A percentile compares a stretch with the other conserved stretches of the same genome.
phyloP scores from a whole-genome alignment of 208 protist genomes.

The Acanthamoeba comandoni region DNA sequence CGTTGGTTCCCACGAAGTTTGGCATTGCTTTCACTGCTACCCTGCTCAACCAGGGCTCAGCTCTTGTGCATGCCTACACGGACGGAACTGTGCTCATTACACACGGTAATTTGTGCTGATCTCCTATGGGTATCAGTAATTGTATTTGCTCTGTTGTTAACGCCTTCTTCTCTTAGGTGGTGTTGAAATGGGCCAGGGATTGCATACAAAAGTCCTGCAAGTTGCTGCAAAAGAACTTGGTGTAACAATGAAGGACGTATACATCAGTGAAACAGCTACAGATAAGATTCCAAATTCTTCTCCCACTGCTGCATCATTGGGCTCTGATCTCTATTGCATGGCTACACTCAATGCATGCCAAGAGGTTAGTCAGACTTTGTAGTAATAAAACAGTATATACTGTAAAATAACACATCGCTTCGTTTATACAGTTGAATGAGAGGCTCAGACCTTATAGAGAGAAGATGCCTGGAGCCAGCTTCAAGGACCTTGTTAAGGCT shows the following conservation, averaged over 20 bases:
- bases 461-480: conserved; percentile 18
- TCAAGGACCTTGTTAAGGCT: conserved; percentile 63
- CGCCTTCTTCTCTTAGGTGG: conserved; percentile 74
- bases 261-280: conserved; percentile 84
- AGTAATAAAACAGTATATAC: too few relatives aligned
- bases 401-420: neutral
- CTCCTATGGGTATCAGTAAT: neutral
- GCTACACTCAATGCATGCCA: conserved; percentile 89
- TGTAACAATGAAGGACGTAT: conserved; percentile 79
- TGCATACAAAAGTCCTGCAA: conserved; percentile 87
- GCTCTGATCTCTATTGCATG: conserved; percentile 90
- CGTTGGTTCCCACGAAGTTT: conserved; percentile 91
- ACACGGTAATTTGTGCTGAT: conserved; percentile 81
- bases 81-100: conserved; percentile 89
- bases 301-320: conserved; percentile 84
- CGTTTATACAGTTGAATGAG: neutral
- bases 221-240: conserved; percentile 83
- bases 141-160: too few relatives aligned
- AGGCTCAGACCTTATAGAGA: conserved; percentile 8
- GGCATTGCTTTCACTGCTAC: conserved; percentile 89
- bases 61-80: conserved; percentile 86
- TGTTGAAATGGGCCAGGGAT: conserved; percentile 88
- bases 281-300: conserved; percentile 89
- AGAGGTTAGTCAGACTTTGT: conserved; percentile 53
- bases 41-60: conserved; percentile 89